Evolutionary conservation across 2,329 filamentous ascomycete species (phyloP).

Genomic region (Diaporthe aspalathi): DNA sequence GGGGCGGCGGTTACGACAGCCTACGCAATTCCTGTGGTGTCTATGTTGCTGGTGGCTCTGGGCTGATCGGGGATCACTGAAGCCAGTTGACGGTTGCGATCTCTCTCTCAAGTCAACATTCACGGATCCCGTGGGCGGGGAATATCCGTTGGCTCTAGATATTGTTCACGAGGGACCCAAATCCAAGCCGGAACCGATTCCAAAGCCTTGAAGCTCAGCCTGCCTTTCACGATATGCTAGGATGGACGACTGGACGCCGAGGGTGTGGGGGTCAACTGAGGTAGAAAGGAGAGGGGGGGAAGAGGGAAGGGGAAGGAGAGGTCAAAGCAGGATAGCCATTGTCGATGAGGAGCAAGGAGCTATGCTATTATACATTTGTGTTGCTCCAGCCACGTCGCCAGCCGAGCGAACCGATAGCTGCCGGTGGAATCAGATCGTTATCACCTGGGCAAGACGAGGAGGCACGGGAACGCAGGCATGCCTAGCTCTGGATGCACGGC

Average conservation of each 20-base stretch:
- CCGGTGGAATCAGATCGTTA: slow-evolving; percentile 37
- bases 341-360: slow-evolving; percentile 4
- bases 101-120: slow-evolving; percentile 14
- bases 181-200: slow-evolving; percentile 8
- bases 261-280: not conserved
- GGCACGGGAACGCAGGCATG: slow-evolving; percentile 31
- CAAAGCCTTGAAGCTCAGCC: slow-evolving; percentile 1
- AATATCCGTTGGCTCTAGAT: slow-evolving; percentile 9
- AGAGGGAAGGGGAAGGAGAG: not conserved
- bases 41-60: slow-evolving; percentile 2
- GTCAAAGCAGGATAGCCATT: not conserved
- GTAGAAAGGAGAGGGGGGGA: not conserved
- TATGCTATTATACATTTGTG: slow-evolving; percentile 29
- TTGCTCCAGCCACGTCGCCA: slow-evolving; percentile 30
- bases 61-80: slow-evolving; percentile 17
- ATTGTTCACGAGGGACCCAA: slow-evolving; percentile 18
- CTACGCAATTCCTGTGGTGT: slow-evolving; percentile 19
- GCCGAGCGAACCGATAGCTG: slow-evolving; percentile 35
- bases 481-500: slow-evolving; percentile 21
- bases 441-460: slow-evolving; percentile 29
- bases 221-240: slow-evolving; percentile 14
- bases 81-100: slow-evolving; percentile 15
- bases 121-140: not conserved
- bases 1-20: slow-evolving; percentile 14
- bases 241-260: not conserved